phyloP scores from a whole-genome alignment of 2,329 filamentous ascomycete species.

The Fusarium foetens region DNA sequence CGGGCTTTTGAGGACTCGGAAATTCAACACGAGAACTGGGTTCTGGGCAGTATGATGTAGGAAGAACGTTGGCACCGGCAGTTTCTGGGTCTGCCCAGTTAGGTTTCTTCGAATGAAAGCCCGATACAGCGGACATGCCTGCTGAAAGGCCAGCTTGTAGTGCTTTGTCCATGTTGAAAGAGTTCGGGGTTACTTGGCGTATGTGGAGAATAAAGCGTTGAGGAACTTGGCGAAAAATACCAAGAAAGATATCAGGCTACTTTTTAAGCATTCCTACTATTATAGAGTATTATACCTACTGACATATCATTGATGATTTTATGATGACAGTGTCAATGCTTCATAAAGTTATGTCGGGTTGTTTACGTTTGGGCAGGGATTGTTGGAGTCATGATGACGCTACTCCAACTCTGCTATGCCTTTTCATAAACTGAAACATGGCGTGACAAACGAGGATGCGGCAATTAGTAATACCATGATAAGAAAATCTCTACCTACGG shows the following conservation, averaged over 20 bases:
- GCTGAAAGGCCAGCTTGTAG: background rate
- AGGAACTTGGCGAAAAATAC: background rate
- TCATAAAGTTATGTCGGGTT: background rate
- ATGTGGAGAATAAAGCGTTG: fast-evolving
- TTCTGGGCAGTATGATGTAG: background rate
- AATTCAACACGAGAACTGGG: background rate
- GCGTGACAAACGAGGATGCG: fast-evolving
- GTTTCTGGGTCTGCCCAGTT: conserved; percentile 7
- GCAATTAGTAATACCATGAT: background rate
- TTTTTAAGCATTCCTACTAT: too few species aligned
- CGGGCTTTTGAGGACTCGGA: background rate
- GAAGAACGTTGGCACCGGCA: background rate
- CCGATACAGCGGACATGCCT: background rate
- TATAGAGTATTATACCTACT: background rate
- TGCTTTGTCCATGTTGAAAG: background rate
- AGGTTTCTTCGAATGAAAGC: background rate
- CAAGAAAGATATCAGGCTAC: background rate
- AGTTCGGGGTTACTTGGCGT: background rate
- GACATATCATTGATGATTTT: fast-evolving
- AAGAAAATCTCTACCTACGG: fast-evolving
- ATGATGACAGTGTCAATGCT: background rate
- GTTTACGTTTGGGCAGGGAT: background rate
- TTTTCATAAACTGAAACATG: background rate
- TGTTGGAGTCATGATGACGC: background rate
- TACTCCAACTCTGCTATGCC: background rate